A percentile compares a stretch with the other conserved stretches of the same genome.
phyloP scores from a whole-genome alignment of 768 basidiomycete genomes.

The Termitomyces sp. region DNA sequence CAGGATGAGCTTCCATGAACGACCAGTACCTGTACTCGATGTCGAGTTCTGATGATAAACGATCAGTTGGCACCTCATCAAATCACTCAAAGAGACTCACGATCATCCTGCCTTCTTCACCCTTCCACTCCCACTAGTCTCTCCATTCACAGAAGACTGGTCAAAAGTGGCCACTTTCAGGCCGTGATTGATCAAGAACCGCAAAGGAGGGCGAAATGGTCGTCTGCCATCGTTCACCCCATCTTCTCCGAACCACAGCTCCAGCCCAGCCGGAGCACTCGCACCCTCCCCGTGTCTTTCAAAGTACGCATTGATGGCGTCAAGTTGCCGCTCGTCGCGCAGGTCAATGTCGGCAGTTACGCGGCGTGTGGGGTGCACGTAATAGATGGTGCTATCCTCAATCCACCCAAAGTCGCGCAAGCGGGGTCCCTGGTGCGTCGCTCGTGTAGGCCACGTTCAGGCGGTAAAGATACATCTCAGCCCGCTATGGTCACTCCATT shows the following conservation, averaged over 20 bases:
- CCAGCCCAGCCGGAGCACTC: slow-evolving; percentile 33
- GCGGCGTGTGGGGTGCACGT: slow-evolving; percentile 55
- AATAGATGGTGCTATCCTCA: slow-evolving; percentile 69
- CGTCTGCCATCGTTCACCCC: slow-evolving; percentile 18
- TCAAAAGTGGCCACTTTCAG: slow-evolving; percentile 48
- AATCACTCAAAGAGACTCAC: slow-evolving; percentile 27
- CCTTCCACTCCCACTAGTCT: slow-evolving; percentile 19
- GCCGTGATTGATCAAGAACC: slow-evolving; percentile 67
- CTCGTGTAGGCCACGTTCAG: slow-evolving; percentile 17
- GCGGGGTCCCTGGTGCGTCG: slow-evolving; percentile 23
- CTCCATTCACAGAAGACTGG: slow-evolving; percentile 29
- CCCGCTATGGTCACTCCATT: too few species aligned
- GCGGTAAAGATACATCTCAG: too few species aligned
- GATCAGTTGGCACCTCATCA: not conserved
- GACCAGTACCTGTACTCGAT: slow-evolving; percentile 81
- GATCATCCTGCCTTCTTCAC: slow-evolving; percentile 34
- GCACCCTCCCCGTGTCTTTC: slow-evolving; percentile 29
- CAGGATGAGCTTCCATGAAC: slow-evolving; percentile 76
- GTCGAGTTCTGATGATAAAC: slow-evolving; percentile 58
- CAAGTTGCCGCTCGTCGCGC: slow-evolving; percentile 46
- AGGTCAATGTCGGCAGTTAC: slow-evolving; percentile 73
- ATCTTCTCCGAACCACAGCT: slow-evolving; percentile 61
- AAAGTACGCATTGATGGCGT: slow-evolving; percentile 45
- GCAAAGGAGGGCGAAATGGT: slow-evolving; percentile 33
- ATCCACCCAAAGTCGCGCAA: slow-evolving; percentile 69